These are phyloP conservation scores for Ophiosphaerella korrae DNA, from an alignment of 2,329 filamentous ascomycete genomes.

Conservation along the genomic window DNA sequence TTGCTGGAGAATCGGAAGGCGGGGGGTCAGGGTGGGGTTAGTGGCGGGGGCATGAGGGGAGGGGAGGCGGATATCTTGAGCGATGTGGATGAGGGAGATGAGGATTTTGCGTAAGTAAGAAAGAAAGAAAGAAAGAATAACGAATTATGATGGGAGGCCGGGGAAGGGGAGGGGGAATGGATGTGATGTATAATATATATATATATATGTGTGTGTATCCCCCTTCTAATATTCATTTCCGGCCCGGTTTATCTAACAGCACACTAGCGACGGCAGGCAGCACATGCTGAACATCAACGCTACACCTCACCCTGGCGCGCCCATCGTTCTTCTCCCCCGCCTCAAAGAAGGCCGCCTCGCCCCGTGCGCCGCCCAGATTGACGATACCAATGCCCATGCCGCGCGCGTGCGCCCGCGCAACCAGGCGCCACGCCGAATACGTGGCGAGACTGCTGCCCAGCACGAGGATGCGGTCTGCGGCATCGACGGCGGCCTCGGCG, in stretches of 20 bases:
- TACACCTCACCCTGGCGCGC: conserved; percentile 49
- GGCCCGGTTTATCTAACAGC: no score
- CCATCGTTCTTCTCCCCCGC: conserved; percentile 54
- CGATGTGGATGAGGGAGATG: background rate
- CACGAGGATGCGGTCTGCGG: conserved; percentile 72
- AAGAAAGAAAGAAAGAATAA: no score
- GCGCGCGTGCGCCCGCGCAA: conserved; percentile 79
- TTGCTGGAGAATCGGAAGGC: conserved; percentile 17
- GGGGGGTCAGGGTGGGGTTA: no score
- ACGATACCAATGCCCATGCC: conserved; percentile 86
- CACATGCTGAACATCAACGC: conserved; percentile 48
- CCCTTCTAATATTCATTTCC: no score
- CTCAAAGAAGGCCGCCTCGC: conserved; percentile 74
- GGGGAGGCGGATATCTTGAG: conserved; percentile 1
- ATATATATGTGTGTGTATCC: no score
- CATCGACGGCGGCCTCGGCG: conserved; percentile 81
- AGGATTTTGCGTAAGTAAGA: conserved; percentile 4
- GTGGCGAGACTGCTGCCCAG: conserved; percentile 91
- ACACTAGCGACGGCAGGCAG: conserved; percentile 40
- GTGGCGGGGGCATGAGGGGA: conserved; percentile 1
- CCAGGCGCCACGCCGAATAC: conserved; percentile 91
- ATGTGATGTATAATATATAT: no score
- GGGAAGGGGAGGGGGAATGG: background rate
- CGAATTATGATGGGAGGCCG: no score
- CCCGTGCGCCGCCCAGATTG: conserved; percentile 83